Evolutionary conservation across 2,329 filamentous ascomycete genomes (phyloP), one percentile per base, ranked within the genome.

Genomic region (Penicillium italicum): DNA sequence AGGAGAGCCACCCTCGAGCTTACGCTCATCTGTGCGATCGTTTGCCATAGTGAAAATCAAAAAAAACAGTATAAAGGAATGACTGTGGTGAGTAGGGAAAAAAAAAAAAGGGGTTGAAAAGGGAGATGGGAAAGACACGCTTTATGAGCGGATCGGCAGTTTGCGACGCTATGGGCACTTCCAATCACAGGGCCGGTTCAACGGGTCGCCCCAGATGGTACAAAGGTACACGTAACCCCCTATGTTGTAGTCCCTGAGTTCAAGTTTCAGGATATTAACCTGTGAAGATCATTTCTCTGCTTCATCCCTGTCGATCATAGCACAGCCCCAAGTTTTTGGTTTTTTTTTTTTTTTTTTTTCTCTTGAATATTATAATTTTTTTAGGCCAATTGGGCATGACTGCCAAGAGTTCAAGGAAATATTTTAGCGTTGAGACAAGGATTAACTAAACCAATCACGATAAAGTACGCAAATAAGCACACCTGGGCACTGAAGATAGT

Each of bases 1-100:
- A 41, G 49, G 12, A 47, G 45, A 53, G 36, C 63, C 63, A 40
- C 46, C 34, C 63, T 66, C 63, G 58, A 66, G 61, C 57, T 66
- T 66, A 58, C 63, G 63, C 50, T 66, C 63, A 57, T 66, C 63
- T 34, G 62, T 61, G 49, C 62, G 62, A 55, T 51, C 60, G 61
- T 64, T 65, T 56, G 63, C 63, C 63, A 66, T 65, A 9, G 46
- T 61, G 43, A 55, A 43, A 46, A 49, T 48, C 7, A 24, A 41
- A 48, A 36, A 36, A 46, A 44, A 50, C 58, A 60, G 57, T 46
- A 63, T 46, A 64, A 65, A 65, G 48, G 63, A 65, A 57, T 63
- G 63, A 65, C 63, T 65, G 62, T 64, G 59, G 59, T 63, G 57
- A 63, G 57, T 53, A 56, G 50, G 50, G 36, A 41, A 46, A 50